A percentile compares a stretch with the other conserved stretches of the same genome.
These are phyloP conservation scores for Marvania coccoides DNA, from an alignment of 139 green algal species.

Conservation along the genomic window DNA sequence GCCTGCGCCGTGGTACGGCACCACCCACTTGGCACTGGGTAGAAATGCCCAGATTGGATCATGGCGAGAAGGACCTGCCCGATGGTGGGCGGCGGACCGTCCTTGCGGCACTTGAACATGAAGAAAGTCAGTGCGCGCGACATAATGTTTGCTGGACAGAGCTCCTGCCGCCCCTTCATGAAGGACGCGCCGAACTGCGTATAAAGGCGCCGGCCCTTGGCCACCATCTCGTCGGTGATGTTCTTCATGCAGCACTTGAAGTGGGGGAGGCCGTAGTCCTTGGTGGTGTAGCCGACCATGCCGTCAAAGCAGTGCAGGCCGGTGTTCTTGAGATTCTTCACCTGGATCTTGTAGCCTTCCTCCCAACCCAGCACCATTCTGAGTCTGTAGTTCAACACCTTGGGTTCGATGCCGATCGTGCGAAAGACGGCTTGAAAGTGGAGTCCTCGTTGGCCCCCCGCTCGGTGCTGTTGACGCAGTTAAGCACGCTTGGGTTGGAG, in stretches of 20 bases:
- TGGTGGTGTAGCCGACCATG: neutral
- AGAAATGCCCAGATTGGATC: neutral
- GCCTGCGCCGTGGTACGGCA: neutral
- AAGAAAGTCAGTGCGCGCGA: no score
- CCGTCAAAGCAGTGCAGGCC: neutral
- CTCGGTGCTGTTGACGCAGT: neutral
- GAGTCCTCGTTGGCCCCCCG: neutral
- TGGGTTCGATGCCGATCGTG: neutral
- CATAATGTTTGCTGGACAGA: no score
- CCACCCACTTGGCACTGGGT: neutral
- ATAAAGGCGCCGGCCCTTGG: neutral
- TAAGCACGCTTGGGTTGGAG: neutral
- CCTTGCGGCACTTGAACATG: no score
- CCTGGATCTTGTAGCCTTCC: neutral
- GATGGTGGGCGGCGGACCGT: no score
- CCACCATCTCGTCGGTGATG: neutral
- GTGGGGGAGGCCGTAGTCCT: neutral
- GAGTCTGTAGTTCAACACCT: neutral
- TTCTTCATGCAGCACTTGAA: neutral
- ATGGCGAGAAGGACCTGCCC: neutral
- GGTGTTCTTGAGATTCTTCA: neutral
- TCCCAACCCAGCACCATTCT: neutral
- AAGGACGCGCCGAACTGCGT: no score
- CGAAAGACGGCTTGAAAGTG: neutral
- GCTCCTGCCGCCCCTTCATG: no score